Evolutionary conservation across 2,329 filamentous ascomycete genomes (phyloP), one percentile per base, ranked within the genome.

Genomic region (Botrytis sinoallii): DNA sequence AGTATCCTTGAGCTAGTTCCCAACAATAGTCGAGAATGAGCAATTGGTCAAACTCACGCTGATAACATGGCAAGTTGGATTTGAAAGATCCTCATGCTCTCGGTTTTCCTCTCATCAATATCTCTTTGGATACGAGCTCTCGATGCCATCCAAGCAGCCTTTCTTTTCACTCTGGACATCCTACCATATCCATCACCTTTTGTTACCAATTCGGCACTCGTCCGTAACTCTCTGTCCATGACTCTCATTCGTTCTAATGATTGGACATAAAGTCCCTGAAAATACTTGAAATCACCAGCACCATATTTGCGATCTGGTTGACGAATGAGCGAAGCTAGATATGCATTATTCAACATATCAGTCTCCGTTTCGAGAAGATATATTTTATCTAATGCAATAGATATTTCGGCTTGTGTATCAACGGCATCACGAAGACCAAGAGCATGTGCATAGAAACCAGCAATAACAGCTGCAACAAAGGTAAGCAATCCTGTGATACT

Each of bases 61-160:
- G 77, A 77, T 59, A 77, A 60, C 71, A 76, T 77, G 4, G 75
- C 76, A 10, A 77, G 70, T 67, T 77, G 75, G 55, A 77, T 76
- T 70, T 77, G 76, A 61, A 77, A 77, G 38, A 76, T 78, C 29
- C 76, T 61, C n/a, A 70, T 59, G 63, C 77, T 76, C 42, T 78
- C 76, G 7, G 69, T 72, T 40, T 75, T 77, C 61, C 76, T 67
- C 67, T 76, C 75, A n/a, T 76, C 73, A 9, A 77, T 77, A 35
- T 74, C 74, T 59, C 68, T 73, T 48, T 76, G 75, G 48, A 77
- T 76, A 20, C 73, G 69, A 32, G 75, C 55, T 48, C 76, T 75
- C n/a, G 75, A 66, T 3, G 73, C 67, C 76, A 77, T 77, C 76
- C 76, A 77, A 46, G 46, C 55, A 12, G 76, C 75, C 29, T 76